Evolutionary conservation across 164 flowering plant genomes (phyloP).

Genomic region (Piper betle): DNA sequence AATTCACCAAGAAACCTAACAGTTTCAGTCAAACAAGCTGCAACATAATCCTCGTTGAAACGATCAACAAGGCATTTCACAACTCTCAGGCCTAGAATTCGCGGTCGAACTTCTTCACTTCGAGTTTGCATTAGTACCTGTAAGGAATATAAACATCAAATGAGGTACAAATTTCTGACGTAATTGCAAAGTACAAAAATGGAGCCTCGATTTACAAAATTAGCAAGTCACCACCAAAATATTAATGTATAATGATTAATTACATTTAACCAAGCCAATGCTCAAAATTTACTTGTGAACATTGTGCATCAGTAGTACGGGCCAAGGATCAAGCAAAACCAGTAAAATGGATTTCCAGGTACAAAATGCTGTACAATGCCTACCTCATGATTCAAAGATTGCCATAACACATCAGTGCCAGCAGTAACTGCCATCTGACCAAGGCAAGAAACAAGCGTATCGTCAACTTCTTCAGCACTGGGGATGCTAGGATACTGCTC

Average conservation of each 20-base stretch:
- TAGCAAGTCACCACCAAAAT: no score
- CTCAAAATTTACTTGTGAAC: not conserved
- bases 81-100: conserved; percentile 61
- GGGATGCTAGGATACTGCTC: conserved; percentile 41
- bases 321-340: not conserved
- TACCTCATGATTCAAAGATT: conserved; percentile 85
- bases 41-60: conserved; percentile 74
- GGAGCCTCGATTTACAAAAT: not conserved
- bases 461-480: conserved; percentile 61
- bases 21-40: conserved; percentile 51
- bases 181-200: not conserved
- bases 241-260: no score
- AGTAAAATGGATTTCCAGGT: not conserved
- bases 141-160: conserved; percentile 1
- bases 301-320: not conserved
- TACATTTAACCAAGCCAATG: not conserved
- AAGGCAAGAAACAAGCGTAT: conserved; percentile 52
- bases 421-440: conserved; percentile 94
- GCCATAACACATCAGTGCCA: conserved; percentile 83
- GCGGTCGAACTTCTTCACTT: conserved; percentile 57
- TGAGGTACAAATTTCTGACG: no score
- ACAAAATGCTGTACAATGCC: not conserved
- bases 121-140: conserved; percentile 97
- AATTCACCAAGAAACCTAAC: conserved; percentile 84
- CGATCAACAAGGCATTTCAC: conserved; percentile 57